phyloP scores from a whole-genome alignment of 768 basidiomycete species.

The Harrya chromipes region DNA sequence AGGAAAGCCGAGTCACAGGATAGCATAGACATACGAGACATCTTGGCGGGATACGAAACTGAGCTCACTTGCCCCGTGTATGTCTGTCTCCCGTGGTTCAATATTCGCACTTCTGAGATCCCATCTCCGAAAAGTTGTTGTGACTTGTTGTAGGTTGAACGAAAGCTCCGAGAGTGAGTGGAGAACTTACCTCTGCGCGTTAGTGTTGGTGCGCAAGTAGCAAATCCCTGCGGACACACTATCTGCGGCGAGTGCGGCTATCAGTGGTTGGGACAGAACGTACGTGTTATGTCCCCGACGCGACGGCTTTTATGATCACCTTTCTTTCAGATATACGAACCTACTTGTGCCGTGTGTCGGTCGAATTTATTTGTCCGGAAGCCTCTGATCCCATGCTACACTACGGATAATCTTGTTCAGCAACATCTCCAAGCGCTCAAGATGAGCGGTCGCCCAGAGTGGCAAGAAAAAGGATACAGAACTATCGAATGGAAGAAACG shows the following conservation, averaged over 20 bases:
- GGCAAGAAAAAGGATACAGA: slow-evolving; percentile 48
- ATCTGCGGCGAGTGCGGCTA: slow-evolving; percentile 67
- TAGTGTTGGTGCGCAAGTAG: slow-evolving; percentile 59
- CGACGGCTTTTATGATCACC: not conserved
- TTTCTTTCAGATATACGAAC: slow-evolving; percentile 35
- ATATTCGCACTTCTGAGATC: not conserved
- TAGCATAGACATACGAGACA: slow-evolving; percentile 21
- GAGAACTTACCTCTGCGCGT: slow-evolving; percentile 1
- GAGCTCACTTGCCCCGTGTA: slow-evolving; percentile 75
- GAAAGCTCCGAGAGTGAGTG: not conserved
- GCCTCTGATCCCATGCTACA: slow-evolving; percentile 64
- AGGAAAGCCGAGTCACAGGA: slow-evolving; percentile 31
- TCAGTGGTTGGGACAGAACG: slow-evolving; percentile 56
- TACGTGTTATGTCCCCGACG: slow-evolving; percentile 25
- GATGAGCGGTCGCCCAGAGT: slow-evolving; percentile 47
- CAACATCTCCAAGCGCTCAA: slow-evolving; percentile 52
- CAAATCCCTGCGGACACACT: slow-evolving; percentile 73
- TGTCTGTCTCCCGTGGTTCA: slow-evolving; percentile 25
- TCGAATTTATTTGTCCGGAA: slow-evolving; percentile 35
- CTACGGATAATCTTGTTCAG: slow-evolving; percentile 57
- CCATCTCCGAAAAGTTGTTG: slow-evolving; percentile 53
- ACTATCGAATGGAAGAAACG: slow-evolving; percentile 51
- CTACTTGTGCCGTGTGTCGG: slow-evolving; percentile 62
- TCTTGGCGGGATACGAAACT: slow-evolving; percentile 53
- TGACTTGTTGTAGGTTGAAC: slow-evolving; percentile 58